Conservation (phyloP, 306 rosid species). For the Begonia peltatifolia region DNA sequence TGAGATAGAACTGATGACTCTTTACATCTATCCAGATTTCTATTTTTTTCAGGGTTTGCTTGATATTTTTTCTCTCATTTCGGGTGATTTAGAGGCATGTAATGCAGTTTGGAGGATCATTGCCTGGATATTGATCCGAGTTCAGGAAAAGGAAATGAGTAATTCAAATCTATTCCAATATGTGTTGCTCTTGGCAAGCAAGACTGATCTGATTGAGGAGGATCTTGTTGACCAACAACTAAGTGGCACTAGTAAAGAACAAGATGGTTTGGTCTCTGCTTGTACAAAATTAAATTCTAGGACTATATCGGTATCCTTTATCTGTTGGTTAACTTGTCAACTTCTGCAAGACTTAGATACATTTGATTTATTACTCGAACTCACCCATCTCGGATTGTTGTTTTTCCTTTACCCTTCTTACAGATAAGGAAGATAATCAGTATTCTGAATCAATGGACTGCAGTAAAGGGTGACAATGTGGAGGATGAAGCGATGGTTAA, state of each 20-base stretch:
- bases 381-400: background rate
- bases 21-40: constrained; percentile 33
- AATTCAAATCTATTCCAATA: constrained; percentile 29
- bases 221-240: constrained; percentile 53
- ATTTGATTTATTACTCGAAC: background rate
- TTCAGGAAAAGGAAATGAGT: constrained; percentile 48
- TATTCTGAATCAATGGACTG: constrained; percentile 58
- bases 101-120: constrained; percentile 75
- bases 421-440: constrained; percentile 55
- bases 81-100: constrained; percentile 72
- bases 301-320: constrained; percentile 68
- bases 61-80: constrained; percentile 70
- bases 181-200: constrained; percentile 44
- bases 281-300: constrained; percentile 33
- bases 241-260: constrained; percentile 20
- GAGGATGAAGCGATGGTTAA: constrained; percentile 12
- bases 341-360: background rate
- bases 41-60: constrained; percentile 59
- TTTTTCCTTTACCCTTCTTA: constrained; percentile 32
- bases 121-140: constrained; percentile 46
- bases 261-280: constrained; percentile 13
- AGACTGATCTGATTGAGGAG: constrained; percentile 69
- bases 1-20: constrained; percentile 13
- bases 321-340: constrained; percentile 1
- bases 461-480: constrained; percentile 23